Base-by-base conservation (phyloP, 441 rosid species). In the Populus hybrid region DNA sequence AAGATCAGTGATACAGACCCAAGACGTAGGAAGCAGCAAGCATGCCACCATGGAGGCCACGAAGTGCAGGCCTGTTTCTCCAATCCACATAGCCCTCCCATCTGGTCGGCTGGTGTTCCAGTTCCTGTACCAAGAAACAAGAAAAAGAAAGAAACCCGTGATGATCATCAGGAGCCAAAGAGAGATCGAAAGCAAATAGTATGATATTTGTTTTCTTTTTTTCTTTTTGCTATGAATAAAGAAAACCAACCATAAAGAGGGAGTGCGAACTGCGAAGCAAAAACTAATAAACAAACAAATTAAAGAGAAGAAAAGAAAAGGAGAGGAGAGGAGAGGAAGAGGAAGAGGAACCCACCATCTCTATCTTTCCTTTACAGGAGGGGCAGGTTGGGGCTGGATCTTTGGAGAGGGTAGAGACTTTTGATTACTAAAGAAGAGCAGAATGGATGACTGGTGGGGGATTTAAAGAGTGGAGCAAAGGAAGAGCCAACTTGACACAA, bases 71-170 rank as follows among this genome's bases (percentile, higher is more conserved):
- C 76, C 81, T 84, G 84, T 84, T 90, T 81, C 93, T 92, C 97
- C 97, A 94, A 35, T 94, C 92, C 5, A 92, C 89, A 73, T 93
- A 94, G 12, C 99, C 97, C 76, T 88, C 93, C 97, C 97, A 92
- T 80, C 72, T 76, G 24, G 26, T 57, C 5, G 36, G 34, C 65
- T 81, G 74, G 69, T 80, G 81, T 42, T 82, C 91, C 73, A 77
- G 92, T 72, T 92, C 94, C 98, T 91, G 69, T 8, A 72, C 53
- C 63, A 40, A 66, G 61, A 80, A 77, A 73, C 32, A 50, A 50
- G 40, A 53, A 64, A 24, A 20, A 10, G 14, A n/a, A 72, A 73
- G 40, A 26, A 35, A 74, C 10, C n/a, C 64, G 34, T 46, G 57
- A 46, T 5, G 20, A 40, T 40, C 4, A 40, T 40, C 50, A 40